Conservation (phyloP, 306 rosid species). For the Medicago arabica region DNA sequence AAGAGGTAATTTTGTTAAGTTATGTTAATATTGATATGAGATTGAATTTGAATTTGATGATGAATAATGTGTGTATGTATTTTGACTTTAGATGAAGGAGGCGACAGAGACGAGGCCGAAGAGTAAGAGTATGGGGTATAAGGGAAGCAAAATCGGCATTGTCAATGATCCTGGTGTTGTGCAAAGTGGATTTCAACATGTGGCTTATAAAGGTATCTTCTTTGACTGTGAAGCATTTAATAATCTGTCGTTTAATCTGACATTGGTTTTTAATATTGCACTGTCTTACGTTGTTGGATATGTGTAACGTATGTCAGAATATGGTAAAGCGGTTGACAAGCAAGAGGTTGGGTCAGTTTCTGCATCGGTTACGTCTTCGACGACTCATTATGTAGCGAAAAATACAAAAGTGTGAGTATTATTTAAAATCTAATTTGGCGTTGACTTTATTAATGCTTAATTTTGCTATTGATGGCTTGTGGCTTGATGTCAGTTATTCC, state of each 20-base stretch:
- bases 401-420: conserved; percentile 49
- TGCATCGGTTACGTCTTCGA: conserved; percentile 44
- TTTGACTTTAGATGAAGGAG: conserved; percentile 59
- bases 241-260: conserved; percentile 38
- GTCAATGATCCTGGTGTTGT: conserved; percentile 39
- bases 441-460: conserved; percentile 27
- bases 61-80: conserved; percentile 25
- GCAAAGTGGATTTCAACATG: conserved; percentile 47
- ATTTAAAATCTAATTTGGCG: conserved; percentile 32
- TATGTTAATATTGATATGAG: not conserved
- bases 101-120: conserved; percentile 54
- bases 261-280: conserved; percentile 38
- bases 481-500: conserved; percentile 21
- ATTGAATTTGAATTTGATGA: not conserved
- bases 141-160: conserved; percentile 48
- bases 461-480: conserved; percentile 3
- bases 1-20: conserved; percentile 63
- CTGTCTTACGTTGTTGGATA: conserved; percentile 47
- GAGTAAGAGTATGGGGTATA: conserved; percentile 42
- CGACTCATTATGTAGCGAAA: conserved; percentile 39
- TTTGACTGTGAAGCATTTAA: conserved; percentile 30
- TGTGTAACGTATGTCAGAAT: conserved; percentile 62
- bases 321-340: conserved; percentile 46
- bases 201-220: conserved; percentile 55
- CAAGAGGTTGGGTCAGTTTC: conserved; percentile 53